phyloP scores from a whole-genome alignment of 805 yeast genomes.

The Deakozyma indianensis region DNA sequence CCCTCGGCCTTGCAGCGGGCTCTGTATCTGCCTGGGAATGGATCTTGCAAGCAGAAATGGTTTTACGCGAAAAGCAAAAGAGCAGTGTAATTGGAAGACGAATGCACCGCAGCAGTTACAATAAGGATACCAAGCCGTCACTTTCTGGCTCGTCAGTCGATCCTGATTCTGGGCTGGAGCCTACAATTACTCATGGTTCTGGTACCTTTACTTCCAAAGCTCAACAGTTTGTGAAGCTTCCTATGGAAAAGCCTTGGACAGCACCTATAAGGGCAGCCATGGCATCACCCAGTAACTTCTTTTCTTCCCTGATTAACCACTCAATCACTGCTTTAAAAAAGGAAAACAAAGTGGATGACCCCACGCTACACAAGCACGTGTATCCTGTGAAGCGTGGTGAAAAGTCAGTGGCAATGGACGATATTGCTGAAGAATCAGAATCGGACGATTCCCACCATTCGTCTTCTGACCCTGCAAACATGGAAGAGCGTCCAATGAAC shows the following conservation, averaged over 20 bases:
- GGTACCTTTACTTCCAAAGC: no score
- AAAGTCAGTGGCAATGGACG: background rate
- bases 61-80: background rate
- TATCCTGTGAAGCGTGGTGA: slow-evolving; percentile 1
- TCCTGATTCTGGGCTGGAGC: background rate
- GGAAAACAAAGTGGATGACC: background rate
- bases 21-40: background rate
- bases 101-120: background rate
- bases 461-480: no score
- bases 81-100: background rate
- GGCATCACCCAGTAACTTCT: background rate
- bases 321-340: background rate
- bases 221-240: background rate
- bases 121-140: background rate
- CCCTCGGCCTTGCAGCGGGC: background rate
- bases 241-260: background rate
- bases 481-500: no score
- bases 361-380: background rate
- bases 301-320: background rate
- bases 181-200: background rate
- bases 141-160: background rate
- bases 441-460: no score
- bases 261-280: background rate
- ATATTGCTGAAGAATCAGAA: no score
- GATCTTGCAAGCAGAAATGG: slow-evolving; percentile 1